phyloP scores from a whole-genome alignment of 176 grass and related monocot genomes.

The Urochloa ruziziensis region DNA sequence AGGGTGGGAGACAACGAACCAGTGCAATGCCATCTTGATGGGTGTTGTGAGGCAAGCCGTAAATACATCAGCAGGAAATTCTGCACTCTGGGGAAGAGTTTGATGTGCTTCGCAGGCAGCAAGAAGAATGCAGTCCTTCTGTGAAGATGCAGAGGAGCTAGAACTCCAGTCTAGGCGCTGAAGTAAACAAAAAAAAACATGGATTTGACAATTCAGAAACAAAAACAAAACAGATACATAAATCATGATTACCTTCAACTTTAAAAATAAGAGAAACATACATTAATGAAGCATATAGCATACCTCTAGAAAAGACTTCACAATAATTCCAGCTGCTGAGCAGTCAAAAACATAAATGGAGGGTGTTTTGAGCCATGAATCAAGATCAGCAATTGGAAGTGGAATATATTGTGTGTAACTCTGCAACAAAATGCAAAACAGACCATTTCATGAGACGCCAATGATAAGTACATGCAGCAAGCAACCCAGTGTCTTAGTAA shows the following conservation, averaged over 20 bases:
- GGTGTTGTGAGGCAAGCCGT: slow-evolving; percentile 93
- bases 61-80: slow-evolving; percentile 97
- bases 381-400: slow-evolving; percentile 86
- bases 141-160: slow-evolving; percentile 58
- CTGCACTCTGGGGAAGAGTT: slow-evolving; percentile 91
- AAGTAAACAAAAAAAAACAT: slow-evolving; percentile 28
- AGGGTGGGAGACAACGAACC: slow-evolving; percentile 42
- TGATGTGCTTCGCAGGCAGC: slow-evolving; percentile 93
- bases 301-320: slow-evolving; percentile 93
- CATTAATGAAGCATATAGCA: slow-evolving; percentile 11
- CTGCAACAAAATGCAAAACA: slow-evolving; percentile 42
- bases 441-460: background rate
- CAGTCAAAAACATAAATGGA: slow-evolving; percentile 99
- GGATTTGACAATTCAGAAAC: slow-evolving; percentile 13
- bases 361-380: slow-evolving; percentile 95
- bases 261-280: background rate
- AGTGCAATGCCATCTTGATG: slow-evolving; percentile 98
- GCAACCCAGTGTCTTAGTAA: background rate
- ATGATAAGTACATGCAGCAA: background rate
- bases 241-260: slow-evolving; percentile 11
- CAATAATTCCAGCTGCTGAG: slow-evolving; percentile 83
- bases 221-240: background rate
- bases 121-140: slow-evolving; percentile 95
- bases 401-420: slow-evolving; percentile 99
- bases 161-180: slow-evolving; percentile 70